These are phyloP conservation scores for Aspergillus sp. DNA, from an alignment of 2,329 filamentous ascomycete genomes.

Conservation along the genomic window DNA sequence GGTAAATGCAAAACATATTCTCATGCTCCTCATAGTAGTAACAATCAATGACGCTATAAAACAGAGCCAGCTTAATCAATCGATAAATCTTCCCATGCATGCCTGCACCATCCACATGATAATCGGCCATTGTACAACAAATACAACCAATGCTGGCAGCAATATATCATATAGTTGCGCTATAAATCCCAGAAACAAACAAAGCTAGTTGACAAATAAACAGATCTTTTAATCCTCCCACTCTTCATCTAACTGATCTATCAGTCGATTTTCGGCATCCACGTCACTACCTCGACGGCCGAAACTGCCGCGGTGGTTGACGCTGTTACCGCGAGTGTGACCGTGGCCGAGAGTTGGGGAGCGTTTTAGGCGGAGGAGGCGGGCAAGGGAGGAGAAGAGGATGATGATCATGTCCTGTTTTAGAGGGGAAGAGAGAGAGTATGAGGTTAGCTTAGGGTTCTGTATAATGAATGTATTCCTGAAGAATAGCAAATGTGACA, in stretches of 20 bases:
- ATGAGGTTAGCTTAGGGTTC: constrained; percentile 12
- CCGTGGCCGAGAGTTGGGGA: constrained; percentile 40
- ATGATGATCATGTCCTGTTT: constrained; percentile 51
- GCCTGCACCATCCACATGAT: too few relatives aligned
- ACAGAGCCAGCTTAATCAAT: too few relatives aligned
- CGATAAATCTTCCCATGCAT: too few relatives aligned
- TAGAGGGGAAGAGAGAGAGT: background rate
- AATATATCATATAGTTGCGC: too few relatives aligned
- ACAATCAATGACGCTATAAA: too few relatives aligned
- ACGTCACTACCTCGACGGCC: constrained; percentile 39
- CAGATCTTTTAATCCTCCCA: constrained; percentile 73
- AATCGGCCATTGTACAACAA: too few relatives aligned
- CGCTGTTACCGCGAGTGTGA: constrained; percentile 36
- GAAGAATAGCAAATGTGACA: too few relatives aligned
- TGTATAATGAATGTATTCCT: background rate
- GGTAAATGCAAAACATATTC: too few relatives aligned
- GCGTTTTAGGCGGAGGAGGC: constrained; percentile 40
- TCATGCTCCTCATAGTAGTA: too few relatives aligned
- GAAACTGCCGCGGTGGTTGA: constrained; percentile 29
- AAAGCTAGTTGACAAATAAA: background rate
- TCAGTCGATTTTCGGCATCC: constrained; percentile 89
- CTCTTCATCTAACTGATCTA: constrained; percentile 94
- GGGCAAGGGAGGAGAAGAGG: constrained; percentile 47
- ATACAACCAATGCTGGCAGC: too few relatives aligned
- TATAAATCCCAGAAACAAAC: background rate